Percentiles rank a stretch among this genome's conserved stretches.
Conservation (phyloP, 371 early-diverging fungal genomes). For the Blakeslea trispora region DNA sequence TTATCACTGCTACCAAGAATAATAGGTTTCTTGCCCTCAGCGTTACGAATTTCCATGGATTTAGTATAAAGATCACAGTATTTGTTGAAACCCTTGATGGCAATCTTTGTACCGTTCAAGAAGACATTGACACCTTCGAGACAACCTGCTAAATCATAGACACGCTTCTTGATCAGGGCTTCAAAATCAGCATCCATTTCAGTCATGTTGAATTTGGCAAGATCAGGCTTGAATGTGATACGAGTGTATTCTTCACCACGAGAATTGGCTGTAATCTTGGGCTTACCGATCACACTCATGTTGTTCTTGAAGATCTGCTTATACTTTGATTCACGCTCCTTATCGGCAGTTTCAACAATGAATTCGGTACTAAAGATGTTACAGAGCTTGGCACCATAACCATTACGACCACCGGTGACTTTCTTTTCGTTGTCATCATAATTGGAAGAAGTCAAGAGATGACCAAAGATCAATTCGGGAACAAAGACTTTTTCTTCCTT, state of each 20-base stretch:
- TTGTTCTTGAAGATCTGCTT: constrained; percentile 88
- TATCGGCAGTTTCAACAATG: constrained; percentile 95
- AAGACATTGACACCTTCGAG: constrained; percentile 89
- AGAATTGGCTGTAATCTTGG: constrained; percentile 68
- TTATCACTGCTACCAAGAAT: constrained; percentile 41
- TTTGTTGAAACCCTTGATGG: constrained; percentile 88
- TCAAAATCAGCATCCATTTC: constrained; percentile 88
- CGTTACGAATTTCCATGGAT: constrained; percentile 45
- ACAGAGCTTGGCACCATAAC: constrained; percentile 99
- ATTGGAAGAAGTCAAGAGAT: constrained; percentile 98
- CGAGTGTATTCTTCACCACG: constrained; percentile 79
- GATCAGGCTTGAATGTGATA: constrained; percentile 98
- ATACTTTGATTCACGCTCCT: constrained; percentile 72
- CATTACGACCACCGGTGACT: constrained; percentile 99
- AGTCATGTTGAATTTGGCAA: constrained; percentile 91
- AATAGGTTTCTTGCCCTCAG: constrained; percentile 41
- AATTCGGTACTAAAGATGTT: constrained; percentile 99
- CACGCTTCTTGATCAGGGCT: constrained; percentile 93
- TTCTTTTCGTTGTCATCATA: constrained; percentile 99
- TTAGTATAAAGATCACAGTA: constrained; percentile 87
- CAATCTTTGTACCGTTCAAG: constrained; percentile 88
- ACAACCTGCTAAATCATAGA: constrained; percentile 97
- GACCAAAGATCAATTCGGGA: constrained; percentile 99
- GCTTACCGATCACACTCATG: constrained; percentile 79
- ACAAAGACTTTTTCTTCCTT: constrained; percentile 95